Conservation (phyloP, 2,329 filamentous ascomycete genomes). For the Cadophora luteo-olivacea region DNA sequence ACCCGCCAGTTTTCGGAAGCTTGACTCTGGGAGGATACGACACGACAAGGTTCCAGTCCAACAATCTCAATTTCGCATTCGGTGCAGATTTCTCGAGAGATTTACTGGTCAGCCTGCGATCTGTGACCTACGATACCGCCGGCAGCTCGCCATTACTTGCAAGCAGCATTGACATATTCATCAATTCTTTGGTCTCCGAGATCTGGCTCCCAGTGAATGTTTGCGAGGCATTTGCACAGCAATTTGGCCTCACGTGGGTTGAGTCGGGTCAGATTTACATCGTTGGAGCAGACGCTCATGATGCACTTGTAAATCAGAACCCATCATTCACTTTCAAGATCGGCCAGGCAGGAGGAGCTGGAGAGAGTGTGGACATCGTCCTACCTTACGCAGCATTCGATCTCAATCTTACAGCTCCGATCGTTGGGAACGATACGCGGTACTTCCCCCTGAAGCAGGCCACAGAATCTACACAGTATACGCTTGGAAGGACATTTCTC, state of each 20-base stretch:
- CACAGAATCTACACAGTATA: slow-evolving; percentile 45
- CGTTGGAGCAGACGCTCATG: slow-evolving; percentile 38
- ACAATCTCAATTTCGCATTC: slow-evolving; percentile 16
- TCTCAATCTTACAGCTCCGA: slow-evolving; percentile 45
- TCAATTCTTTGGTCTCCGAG: slow-evolving; percentile 48
- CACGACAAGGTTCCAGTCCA: not conserved
- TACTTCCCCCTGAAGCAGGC: slow-evolving; percentile 49
- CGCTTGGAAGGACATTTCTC: slow-evolving; percentile 48
- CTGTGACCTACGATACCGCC: slow-evolving; percentile 16
- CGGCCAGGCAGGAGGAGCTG: slow-evolving; percentile 39
- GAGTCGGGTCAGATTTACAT: slow-evolving; percentile 46
- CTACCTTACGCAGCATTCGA: slow-evolving; percentile 48
- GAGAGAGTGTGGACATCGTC: slow-evolving; percentile 41
- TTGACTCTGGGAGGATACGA: slow-evolving; percentile 18
- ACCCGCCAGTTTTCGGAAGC: slow-evolving; percentile 8
- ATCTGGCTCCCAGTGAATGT: slow-evolving; percentile 47
- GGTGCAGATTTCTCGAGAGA: slow-evolving; percentile 14
- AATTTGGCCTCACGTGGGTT: slow-evolving; percentile 46
- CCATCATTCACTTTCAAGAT: slow-evolving; percentile 46
- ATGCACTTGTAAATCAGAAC: slow-evolving; percentile 38
- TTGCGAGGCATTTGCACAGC: slow-evolving; percentile 46
- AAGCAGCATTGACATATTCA: slow-evolving; percentile 40
- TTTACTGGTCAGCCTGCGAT: slow-evolving; percentile 6
- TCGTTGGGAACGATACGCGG: slow-evolving; percentile 33
- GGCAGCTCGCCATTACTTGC: slow-evolving; percentile 27